Conservation (phyloP, 176 grass and related monocot genomes). For the Raddia distichophylla region DNA sequence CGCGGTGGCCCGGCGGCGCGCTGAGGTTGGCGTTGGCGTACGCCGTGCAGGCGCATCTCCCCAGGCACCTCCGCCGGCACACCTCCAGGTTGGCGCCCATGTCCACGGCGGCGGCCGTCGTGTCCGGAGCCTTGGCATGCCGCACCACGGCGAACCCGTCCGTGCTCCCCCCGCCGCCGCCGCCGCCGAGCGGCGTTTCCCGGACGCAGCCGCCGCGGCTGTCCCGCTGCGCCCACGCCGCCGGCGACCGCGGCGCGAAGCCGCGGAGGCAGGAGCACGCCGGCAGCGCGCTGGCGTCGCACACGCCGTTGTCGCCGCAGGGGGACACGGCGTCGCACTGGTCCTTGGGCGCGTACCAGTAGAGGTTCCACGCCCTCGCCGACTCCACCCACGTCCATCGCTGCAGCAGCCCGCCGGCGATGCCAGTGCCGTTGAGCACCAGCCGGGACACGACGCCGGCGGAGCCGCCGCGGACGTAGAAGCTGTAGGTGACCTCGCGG, state of each 20-base stretch:
- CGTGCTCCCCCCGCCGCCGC: conserved; percentile 41
- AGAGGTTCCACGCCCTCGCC: conserved; percentile 39
- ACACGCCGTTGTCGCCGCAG: conserved; percentile 54
- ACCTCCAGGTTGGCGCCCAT: background rate
- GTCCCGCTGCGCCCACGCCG: conserved; percentile 43
- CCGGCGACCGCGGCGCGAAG: conserved; percentile 49
- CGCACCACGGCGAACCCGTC: conserved; percentile 51
- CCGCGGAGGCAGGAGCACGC: conserved; percentile 56
- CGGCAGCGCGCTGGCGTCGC: conserved; percentile 31
- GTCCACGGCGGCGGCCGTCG: conserved; percentile 39
- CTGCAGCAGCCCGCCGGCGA: conserved; percentile 38
- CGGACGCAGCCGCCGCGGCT: conserved; percentile 43
- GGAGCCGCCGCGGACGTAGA: conserved; percentile 34
- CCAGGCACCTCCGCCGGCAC: conserved; percentile 52
- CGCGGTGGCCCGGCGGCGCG: conserved; percentile 37
- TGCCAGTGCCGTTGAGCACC: conserved; percentile 34
- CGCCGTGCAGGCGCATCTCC: conserved; percentile 64
- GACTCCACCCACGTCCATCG: conserved; percentile 49
- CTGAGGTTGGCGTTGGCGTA: conserved; percentile 56
- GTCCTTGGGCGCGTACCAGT: conserved; percentile 72
- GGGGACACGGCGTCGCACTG: conserved; percentile 52
- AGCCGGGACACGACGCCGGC: conserved; percentile 43
- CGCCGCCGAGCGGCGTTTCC: conserved; percentile 47
- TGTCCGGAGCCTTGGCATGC: conserved; percentile 62
- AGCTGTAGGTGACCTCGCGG: conserved; percentile 53